phyloP scores from a whole-genome alignment of 1,284 basidiomycete genomes.

The Rhizoctonia solani region DNA sequence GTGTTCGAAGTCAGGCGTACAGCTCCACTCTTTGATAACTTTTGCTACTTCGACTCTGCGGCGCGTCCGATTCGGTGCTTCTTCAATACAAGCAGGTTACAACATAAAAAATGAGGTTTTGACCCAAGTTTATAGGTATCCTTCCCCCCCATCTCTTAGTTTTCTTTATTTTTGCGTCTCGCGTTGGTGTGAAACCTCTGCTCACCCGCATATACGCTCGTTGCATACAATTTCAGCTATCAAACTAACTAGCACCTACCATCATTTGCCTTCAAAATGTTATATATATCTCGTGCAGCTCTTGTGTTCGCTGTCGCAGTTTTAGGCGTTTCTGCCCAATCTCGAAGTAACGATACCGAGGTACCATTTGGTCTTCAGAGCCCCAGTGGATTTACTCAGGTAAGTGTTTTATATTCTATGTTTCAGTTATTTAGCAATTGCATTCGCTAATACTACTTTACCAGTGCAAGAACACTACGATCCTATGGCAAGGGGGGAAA shows the following conservation, averaged over 20 bases:
- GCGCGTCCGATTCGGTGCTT: background rate
- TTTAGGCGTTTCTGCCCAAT: conserved; percentile 2
- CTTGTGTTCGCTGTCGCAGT: conserved; percentile 14
- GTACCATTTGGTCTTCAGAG: conserved; percentile 43
- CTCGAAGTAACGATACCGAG: background rate
- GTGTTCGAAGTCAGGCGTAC: conserved; percentile 4
- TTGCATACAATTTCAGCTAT: too few relatives aligned
- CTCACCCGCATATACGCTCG: too few relatives aligned
- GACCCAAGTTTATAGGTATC: background rate
- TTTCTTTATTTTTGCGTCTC: background rate
- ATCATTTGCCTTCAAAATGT: background rate
- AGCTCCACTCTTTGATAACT: conserved; percentile 30
- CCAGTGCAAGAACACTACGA: conserved; percentile 58
- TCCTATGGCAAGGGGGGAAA: conserved; percentile 59
- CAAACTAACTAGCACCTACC: too few relatives aligned
- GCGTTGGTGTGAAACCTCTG: too few relatives aligned
- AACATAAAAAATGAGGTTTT: background rate
- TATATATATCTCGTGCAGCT: background rate
- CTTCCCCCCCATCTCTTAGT: background rate
- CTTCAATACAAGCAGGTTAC: conserved; percentile 6
- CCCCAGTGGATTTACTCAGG: conserved; percentile 57
- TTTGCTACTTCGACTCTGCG: conserved; percentile 22
- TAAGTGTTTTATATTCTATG: conserved; percentile 42
- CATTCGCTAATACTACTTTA: background rate
- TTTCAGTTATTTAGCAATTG: conserved; percentile 7